Base-by-base conservation (phyloP, 345 rosid species). In the Eucalyptus paniculata region DNA sequence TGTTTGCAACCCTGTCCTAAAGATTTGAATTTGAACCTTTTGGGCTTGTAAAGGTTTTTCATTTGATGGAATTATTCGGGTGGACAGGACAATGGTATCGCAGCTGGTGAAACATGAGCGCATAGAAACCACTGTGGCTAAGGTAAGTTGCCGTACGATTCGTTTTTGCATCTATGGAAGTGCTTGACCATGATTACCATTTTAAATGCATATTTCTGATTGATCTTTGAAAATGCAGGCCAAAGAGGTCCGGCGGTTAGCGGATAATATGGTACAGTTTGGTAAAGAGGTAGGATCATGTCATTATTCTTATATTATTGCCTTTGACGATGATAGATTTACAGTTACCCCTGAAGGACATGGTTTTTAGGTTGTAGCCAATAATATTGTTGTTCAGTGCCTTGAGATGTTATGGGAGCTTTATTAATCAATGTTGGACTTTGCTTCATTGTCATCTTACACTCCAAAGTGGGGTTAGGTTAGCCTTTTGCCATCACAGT, bases 31-130 rank as follows among this genome's bases (percentile, higher is more conserved):
- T 44, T 30, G 81, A 62, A 77, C 47, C 16, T 77, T 77, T 21
- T 40, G 47, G 85, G 85, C 47, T 40, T 77, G 85, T 77, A 21
- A 37, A 77, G 47, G 54, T 50, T 67, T 42, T 62, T 23, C 62
- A 86, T 28, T 56, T 30, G 15, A 34, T 69, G 15, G 86, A 18
- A 30, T 58, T 12, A 24, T 44, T 85, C 5, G 88, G 88, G 12
- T 69, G 87, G 47, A 37, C 93, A 97, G 99, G 92, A 97, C 98
- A 56, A 93, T 97, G 98, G 99, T 96, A 45, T 97, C 99, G n/a
- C 99, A 97, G 89, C 56, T 97, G 94, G 97, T 97, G 90, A 97
- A 97, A 93, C 99, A 97, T 90, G 99, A 97, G 92, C 94, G 99
- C 10, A 95, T 97, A 23, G 98, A 97, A 87, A 97, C 99, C 88